Evolutionary conservation across 2,329 filamentous ascomycete species (phyloP).

Genomic region (Phaeoacremonium minimum): DNA sequence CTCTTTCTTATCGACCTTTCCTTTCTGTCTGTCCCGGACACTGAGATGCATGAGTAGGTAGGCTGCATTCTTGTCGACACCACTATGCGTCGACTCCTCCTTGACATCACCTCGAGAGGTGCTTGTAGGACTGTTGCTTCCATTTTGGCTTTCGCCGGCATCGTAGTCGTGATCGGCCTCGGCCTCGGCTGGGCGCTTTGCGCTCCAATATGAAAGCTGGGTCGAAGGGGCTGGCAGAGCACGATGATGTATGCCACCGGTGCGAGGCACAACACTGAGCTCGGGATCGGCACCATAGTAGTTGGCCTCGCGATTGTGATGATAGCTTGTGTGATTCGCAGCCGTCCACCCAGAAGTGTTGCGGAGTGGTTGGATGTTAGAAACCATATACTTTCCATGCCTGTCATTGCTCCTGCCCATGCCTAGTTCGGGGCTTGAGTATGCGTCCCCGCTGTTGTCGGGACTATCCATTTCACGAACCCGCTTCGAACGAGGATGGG

Average conservation of each 20-base stretch:
- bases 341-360: conserved; percentile 10
- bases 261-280: conserved; percentile 39
- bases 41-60: conserved; percentile 43
- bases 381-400: neutral
- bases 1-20: neutral
- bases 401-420: conserved; percentile 3
- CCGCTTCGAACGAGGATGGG: too few species aligned
- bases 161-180: conserved; percentile 16
- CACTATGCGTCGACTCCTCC: conserved; percentile 11
- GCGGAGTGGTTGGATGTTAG: neutral
- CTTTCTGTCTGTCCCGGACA: conserved; percentile 24
- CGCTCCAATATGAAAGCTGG: neutral
- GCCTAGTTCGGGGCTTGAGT: conserved; percentile 17
- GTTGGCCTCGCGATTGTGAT: conserved; percentile 5
- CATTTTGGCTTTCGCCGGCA: conserved; percentile 11
- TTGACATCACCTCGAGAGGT: conserved; percentile 6
- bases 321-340: conserved; percentile 16
- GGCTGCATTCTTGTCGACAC: conserved; percentile 40
- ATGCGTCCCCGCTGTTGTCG: conserved; percentile 30
- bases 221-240: conserved; percentile 1
- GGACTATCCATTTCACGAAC: conserved; percentile 20
- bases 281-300: conserved; percentile 28
- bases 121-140: conserved; percentile 11
- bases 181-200: conserved; percentile 15
- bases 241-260: conserved; percentile 11